Base-by-base conservation (phyloP, 2,329 filamentous ascomycete genomes). In the Zymoseptoria ardabiliae region DNA sequence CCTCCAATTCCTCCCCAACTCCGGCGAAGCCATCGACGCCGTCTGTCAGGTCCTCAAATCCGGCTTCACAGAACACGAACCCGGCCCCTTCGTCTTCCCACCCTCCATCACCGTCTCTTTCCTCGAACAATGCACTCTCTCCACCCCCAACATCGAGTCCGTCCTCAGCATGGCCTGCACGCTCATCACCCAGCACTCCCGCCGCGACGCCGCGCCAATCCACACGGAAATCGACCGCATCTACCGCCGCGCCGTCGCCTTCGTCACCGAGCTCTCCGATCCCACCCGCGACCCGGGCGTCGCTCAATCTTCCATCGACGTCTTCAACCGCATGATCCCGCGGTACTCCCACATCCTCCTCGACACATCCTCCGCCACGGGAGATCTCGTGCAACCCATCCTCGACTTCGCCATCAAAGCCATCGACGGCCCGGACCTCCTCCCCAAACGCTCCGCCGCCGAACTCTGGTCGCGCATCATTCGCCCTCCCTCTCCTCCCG, bases 51-150 rank as follows among this genome's bases (percentile, higher is more conserved):
- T 92, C 53, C 79, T 93, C 54, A 84, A 86, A 49, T 82, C 85
- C 20, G 90, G 90, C 0, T 92, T 92, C 68, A 86, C 86, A 0
- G 90, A 95, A 72, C 82, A 80, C 0, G 82, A 85, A 23, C 83
- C 87, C 2, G 90, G 90, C 0, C 88, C 89, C 0, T 93, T 94
- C 66, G 89, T 92, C 8, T 84, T 95, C 61, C 81, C 86, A 2
- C 79, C 87, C 0, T 76, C 80, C 0, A 79, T 85, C 63, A 83
- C 89, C n/a, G 83, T 85, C 10, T 79, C 84, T 50, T 79, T 94
- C 53, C 78, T 81, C 3, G 81, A 81, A 55, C 70, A 71, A 54
- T 72, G 69, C 56, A 81, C 85, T 21, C 74, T 82, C 45, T 75
- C 81, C n/a, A 88, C 83, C 9, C 86, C 87, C 11, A 80, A 88